Conservation (phyloP, 176 grass and related monocot genomes). For the Carex kokanica region DNA sequence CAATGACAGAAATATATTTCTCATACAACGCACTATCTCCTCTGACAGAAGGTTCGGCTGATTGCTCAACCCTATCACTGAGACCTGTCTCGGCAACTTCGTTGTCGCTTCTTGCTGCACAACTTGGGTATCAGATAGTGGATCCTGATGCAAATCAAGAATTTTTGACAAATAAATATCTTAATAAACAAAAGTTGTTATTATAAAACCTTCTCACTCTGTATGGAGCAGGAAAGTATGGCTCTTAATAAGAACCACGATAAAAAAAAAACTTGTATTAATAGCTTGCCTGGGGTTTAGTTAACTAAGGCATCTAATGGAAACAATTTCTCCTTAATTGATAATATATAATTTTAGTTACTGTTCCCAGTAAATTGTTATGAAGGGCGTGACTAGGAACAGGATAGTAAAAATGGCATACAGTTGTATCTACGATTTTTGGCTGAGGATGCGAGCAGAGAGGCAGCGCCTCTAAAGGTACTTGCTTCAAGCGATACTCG, state of each 20-base stretch:
- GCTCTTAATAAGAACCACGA: too few relatives aligned
- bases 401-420: slow-evolving; percentile 11
- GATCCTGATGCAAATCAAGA: slow-evolving; percentile 38
- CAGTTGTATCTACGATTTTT: slow-evolving; percentile 13
- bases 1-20: slow-evolving; percentile 83
- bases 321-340: background rate
- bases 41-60: slow-evolving; percentile 63
- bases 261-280: background rate
- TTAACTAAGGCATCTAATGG: background rate
- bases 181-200: background rate
- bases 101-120: slow-evolving; percentile 19
- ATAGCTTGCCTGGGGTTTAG: background rate
- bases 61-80: slow-evolving; percentile 41
- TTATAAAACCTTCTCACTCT: background rate
- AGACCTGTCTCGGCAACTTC: slow-evolving; percentile 48
- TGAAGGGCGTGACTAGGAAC: background rate
- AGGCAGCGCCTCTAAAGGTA: slow-evolving; percentile 14
- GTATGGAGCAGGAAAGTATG: background rate
- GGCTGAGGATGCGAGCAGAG: slow-evolving; percentile 35
- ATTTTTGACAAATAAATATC: background rate
- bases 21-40: slow-evolving; percentile 86
- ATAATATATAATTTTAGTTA: background rate
- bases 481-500: slow-evolving; percentile 69
- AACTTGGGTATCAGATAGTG: background rate
- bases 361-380: background rate